Evolutionary conservation across 768 basidiomycete genomes (phyloP).

Genomic region (Kwoniella bestiolae): DNA sequence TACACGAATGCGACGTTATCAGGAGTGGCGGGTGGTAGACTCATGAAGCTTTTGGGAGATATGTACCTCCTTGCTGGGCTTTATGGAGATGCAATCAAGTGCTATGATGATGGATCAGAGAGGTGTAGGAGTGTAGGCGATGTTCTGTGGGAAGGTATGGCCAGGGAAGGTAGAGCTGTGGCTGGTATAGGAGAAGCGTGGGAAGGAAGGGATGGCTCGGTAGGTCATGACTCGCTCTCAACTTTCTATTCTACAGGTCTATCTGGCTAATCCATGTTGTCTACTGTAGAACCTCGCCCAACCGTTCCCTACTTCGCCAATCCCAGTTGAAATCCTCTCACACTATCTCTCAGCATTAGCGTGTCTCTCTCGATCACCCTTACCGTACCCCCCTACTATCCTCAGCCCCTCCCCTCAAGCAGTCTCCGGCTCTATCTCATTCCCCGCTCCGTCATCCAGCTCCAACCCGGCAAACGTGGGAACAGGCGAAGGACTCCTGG

Average conservation of each 20-base stretch:
- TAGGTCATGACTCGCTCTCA: conserved; percentile 15
- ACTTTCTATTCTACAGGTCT: no score
- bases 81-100: conserved; percentile 75
- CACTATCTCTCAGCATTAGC: conserved; percentile 40
- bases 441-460: conserved; percentile 49
- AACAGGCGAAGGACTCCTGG: conserved; percentile 51
- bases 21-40: conserved; percentile 78
- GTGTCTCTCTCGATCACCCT: conserved; percentile 42
- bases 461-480: conserved; percentile 20
- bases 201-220: conserved; percentile 57
- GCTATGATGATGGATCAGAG: conserved; percentile 83
- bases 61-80: conserved; percentile 87
- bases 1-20: conserved; percentile 66
- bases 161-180: conserved; percentile 82
- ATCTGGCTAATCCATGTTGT: not conserved
- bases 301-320: conserved; percentile 37
- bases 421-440: conserved; percentile 61
- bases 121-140: conserved; percentile 77
- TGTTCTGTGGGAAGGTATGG: conserved; percentile 84
- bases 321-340: conserved; percentile 36
- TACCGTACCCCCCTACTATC: conserved; percentile 46
- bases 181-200: conserved; percentile 81
- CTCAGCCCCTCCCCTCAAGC: conserved; percentile 45
- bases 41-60: conserved; percentile 86
- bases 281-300: conserved; percentile 38